Evolutionary conservation across 2,329 filamentous ascomycete species (phyloP), one percentile per base, ranked within the genome.

Genomic region (Calonectria montana): DNA sequence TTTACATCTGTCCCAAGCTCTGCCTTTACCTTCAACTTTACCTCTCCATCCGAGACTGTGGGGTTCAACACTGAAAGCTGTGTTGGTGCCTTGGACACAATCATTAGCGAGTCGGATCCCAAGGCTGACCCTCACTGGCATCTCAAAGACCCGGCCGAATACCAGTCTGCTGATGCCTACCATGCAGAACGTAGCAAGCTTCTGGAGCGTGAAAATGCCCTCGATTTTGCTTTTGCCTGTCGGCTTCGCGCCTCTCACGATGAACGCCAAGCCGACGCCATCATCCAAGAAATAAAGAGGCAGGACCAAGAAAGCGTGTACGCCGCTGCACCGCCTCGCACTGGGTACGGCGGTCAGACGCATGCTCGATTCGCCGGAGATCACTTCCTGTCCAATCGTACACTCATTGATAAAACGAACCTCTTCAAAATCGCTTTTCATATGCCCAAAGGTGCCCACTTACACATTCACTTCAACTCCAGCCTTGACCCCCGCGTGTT

Each of bases 391-490:
- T 86, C 87, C 65, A 91, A 91, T 75, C 80, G 85, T 50, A 81
- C 86, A 65, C 81, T 90, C 47, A 90, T 93, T 75, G 81, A 87
- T 43, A 65, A 86, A 55, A 94, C 92, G 10, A 81, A 84, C 50
- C 78, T 95, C 18, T 90, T 91, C 75, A 75, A 85, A 31, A 87
- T 93, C 27, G 88, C 91, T 6, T 84, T 83, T 37, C 79, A 81
- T 69, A 88, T 94, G 85, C 93, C 93, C 48, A 95, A 95, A 81
- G 93, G 93, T 2, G 88, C 89, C 0, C 91, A 95, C 79, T 85
- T 95, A 27, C 93, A 95, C 81, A 89, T 94, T 27, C 93, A 95
- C 81, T 95, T 94, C 86, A 95, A 95, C 80, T 89, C 93, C n/a
- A 93, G 93, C 72, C 84, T 95, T 4, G 84, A 86, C 16, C 92